Evolutionary conservation across 2,329 filamentous ascomycete species (phyloP).

Genomic region (Aureobasidium zeae): DNA sequence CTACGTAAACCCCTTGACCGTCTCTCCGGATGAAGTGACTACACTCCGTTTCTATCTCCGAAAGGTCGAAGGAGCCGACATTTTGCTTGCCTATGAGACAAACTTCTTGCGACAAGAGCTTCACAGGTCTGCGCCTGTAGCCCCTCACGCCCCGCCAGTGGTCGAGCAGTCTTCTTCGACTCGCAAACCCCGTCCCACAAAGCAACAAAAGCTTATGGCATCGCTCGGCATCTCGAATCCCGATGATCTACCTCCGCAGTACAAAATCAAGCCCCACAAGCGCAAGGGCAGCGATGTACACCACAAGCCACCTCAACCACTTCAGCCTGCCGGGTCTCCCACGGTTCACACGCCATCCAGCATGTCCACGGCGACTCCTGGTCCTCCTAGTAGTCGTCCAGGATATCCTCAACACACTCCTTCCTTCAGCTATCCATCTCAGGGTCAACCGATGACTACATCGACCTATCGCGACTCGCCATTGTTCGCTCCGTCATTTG

Average conservation of each 20-base stretch:
- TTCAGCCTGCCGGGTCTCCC: constrained; percentile 27
- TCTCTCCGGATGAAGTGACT: constrained; percentile 75
- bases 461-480: constrained; percentile 24
- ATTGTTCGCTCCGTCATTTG: constrained; percentile 22
- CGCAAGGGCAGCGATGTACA: constrained; percentile 45
- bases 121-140: constrained; percentile 89
- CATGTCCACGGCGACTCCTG: constrained; percentile 16
- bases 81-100: constrained; percentile 84
- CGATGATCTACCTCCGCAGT: constrained; percentile 76
- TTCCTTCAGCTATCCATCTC: constrained; percentile 21
- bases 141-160: constrained; percentile 74
- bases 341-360: constrained; percentile 19
- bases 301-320: constrained; percentile 17
- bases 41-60: constrained; percentile 90
- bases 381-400: constrained; percentile 14
- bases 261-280: constrained; percentile 70
- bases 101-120: constrained; percentile 95
- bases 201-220: constrained; percentile 88
- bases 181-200: constrained; percentile 89
- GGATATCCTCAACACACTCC: constrained; percentile 21
- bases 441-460: constrained; percentile 15
- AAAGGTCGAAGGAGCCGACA: constrained; percentile 94
- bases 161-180: constrained; percentile 84
- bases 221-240: constrained; percentile 83
- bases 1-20: constrained; percentile 66